phyloP scores from a whole-genome alignment of 768 basidiomycete species.

The Sporobolomyces roseus region DNA sequence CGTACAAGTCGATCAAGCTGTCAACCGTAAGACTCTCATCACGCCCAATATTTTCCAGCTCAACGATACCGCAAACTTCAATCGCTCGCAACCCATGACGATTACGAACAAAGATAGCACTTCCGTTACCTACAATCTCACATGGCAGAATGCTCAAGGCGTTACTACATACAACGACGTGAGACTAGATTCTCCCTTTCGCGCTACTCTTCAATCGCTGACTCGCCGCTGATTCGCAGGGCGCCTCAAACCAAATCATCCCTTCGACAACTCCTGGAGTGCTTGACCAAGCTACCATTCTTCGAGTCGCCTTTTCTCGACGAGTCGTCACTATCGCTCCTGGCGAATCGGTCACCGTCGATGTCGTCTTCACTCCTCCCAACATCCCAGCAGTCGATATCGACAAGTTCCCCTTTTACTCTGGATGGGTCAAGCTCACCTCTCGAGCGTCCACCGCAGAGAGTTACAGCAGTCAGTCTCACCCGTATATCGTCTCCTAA shows the following conservation, averaged over 20 bases:
- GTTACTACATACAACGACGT: conserved; percentile 18
- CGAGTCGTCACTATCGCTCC: conserved; percentile 51
- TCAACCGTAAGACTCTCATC: conserved; percentile 57
- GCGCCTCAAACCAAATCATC: conserved; percentile 18
- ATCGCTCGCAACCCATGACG: conserved; percentile 53
- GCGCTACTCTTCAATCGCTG: not conserved
- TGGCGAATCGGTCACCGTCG: conserved; percentile 43
- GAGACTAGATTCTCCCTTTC: not conserved
- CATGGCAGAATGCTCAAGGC: conserved; percentile 1
- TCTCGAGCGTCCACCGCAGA: conserved; percentile 42
- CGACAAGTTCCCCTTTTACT: conserved; percentile 48
- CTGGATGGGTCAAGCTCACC: conserved; percentile 47
- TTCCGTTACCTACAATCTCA: conserved; percentile 8
- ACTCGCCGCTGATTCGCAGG: not conserved
- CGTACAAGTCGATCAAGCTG: conserved; percentile 60
- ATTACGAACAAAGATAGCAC: conserved; percentile 45
- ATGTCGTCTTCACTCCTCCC: conserved; percentile 46
- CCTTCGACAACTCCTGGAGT: conserved; percentile 15
- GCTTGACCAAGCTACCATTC: not conserved
- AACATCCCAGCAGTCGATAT: conserved; percentile 47
- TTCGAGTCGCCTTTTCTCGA: conserved; percentile 2
- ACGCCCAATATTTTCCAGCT: conserved; percentile 60
- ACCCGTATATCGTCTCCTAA: not conserved
- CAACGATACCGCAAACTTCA: conserved; percentile 64
- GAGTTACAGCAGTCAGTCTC: conserved; percentile 46